A percentile compares a stretch with the other conserved stretches of the same genome.
Conservation (phyloP, 441 rosid species). For the Pelargonium myrrhifolium region DNA sequence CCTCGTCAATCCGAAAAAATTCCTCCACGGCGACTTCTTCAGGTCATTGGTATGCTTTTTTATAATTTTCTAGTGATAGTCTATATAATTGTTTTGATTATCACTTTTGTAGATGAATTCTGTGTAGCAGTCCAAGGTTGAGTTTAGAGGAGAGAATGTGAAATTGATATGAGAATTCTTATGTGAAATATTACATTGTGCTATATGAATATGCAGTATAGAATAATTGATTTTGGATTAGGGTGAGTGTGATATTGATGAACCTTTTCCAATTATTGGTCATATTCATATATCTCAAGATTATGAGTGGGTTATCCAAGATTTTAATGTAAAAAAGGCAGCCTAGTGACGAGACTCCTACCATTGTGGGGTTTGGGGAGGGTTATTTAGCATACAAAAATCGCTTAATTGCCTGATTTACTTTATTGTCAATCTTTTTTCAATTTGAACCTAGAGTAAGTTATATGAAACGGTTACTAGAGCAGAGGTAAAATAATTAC, state of each 20-base stretch:
- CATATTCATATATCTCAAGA: not conserved
- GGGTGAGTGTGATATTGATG: not conserved
- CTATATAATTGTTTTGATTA: not conserved
- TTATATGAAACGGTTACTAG: not conserved
- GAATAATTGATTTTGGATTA: not conserved
- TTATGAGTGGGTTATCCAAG: not conserved
- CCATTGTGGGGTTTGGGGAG: too few species aligned
- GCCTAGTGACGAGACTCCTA: too few species aligned
- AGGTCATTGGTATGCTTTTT: constrained; percentile 67
- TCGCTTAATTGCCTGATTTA: not conserved
- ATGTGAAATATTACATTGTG: not conserved
- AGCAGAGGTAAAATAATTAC: not conserved
- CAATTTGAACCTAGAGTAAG: not conserved
- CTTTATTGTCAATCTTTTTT: not conserved
- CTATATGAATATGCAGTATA: not conserved
- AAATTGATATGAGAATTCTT: constrained; percentile 1
- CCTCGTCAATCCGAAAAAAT: constrained; percentile 62
- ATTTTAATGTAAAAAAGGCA: not conserved
- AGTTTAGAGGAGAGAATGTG: constrained; percentile 1
- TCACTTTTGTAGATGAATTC: not conserved
- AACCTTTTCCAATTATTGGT: not conserved
- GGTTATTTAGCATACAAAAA: not conserved
- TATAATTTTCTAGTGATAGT: constrained; percentile 2
- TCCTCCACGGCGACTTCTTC: constrained; percentile 68
- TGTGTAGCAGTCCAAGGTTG: not conserved